phyloP scores from a whole-genome alignment of 2,329 filamentous ascomycete genomes.

The Apiospora marii region DNA sequence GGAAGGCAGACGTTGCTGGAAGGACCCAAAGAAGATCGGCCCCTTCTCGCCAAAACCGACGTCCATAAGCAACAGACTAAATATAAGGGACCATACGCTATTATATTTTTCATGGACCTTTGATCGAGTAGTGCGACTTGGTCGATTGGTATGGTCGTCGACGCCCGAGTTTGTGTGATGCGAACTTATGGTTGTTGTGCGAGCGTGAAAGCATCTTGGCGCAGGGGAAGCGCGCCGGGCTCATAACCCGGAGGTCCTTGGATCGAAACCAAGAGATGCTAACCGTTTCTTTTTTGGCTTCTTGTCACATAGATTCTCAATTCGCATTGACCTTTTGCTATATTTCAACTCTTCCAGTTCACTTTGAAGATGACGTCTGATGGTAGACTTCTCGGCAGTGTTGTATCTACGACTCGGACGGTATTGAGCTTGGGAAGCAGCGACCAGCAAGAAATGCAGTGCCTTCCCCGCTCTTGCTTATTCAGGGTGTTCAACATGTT shows the following conservation, averaged over 20 bases:
- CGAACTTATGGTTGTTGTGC: not conserved
- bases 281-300: conserved; percentile 10
- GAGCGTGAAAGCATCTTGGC: conserved; percentile 31
- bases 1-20: not conserved
- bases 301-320: not conserved
- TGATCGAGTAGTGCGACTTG: not conserved
- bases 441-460: no score
- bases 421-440: no score
- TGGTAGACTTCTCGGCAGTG: not conserved
- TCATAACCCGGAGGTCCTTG: conserved; percentile 43
- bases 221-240: conserved; percentile 43
- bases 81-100: not conserved
- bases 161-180: not conserved
- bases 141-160: conserved; percentile 1
- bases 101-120: not conserved
- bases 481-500: no score
- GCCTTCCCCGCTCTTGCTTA: no score
- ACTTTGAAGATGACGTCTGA: not conserved
- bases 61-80: not conserved
- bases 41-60: not conserved
- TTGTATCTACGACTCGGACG: no score
- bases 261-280: conserved; percentile 41
- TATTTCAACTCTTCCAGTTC: not conserved
- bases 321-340: not conserved
- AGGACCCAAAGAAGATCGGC: not conserved